These are phyloP conservation scores for Rhododendron griersonianum DNA, from an alignment of 148 eudicot species.

Conservation along the genomic window DNA sequence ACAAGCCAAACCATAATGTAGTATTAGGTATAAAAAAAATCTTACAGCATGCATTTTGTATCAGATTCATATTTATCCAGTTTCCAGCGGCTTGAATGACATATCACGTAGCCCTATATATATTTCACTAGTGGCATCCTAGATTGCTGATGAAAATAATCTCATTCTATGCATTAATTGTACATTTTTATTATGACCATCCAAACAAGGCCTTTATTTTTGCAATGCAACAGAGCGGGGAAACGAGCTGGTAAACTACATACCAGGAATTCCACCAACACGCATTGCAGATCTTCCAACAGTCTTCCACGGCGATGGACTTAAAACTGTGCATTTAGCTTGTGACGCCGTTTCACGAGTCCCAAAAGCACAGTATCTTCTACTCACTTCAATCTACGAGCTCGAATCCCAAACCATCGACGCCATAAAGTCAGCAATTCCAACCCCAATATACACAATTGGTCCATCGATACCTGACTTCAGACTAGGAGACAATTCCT, in stretches of 20 bases:
- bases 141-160: neutral
- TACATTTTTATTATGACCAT: neutral
- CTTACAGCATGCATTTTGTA: neutral
- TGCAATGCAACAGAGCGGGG: slow-evolving; percentile 27
- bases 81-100: neutral
- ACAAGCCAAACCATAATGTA: too few relatives aligned
- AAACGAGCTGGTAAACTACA: slow-evolving; percentile 41
- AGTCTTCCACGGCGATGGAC: slow-evolving; percentile 28
- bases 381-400: slow-evolving; percentile 24
- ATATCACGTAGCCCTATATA: neutral
- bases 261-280: slow-evolving; percentile 56
- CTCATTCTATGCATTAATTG: neutral
- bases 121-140: neutral
- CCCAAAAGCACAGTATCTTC: slow-evolving; percentile 35
- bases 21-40: too few relatives aligned
- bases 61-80: too few relatives aligned
- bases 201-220: neutral
- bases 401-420: slow-evolving; percentile 25
- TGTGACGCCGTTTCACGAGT: slow-evolving; percentile 20
- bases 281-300: slow-evolving; percentile 50
- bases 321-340: slow-evolving; percentile 4
- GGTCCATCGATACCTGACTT: slow-evolving; percentile 45
- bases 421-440: slow-evolving; percentile 6
- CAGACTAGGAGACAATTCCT: neutral
- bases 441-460: slow-evolving; percentile 11